A percentile compares a stretch with the other conserved stretches of the same genome.
Conservation (phyloP, 1,284 basidiomycete species). For the Pseudozyma sp. region DNA sequence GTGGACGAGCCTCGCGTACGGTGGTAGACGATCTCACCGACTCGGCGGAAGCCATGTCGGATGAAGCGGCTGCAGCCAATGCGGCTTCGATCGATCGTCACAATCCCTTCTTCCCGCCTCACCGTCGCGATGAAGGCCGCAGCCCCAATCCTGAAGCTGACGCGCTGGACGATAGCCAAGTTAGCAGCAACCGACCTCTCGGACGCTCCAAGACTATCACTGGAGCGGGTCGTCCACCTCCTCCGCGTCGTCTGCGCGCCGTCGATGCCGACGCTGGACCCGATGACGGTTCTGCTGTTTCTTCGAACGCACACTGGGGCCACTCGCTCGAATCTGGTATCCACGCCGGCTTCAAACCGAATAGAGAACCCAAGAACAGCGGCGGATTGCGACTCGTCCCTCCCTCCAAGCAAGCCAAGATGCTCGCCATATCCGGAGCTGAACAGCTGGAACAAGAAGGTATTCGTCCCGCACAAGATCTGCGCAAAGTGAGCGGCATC, state of each 20-base stretch:
- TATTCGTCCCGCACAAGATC: constrained; percentile 31
- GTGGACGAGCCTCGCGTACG: constrained; percentile 39
- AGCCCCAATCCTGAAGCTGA: constrained; percentile 11
- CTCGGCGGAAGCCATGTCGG: constrained; percentile 55
- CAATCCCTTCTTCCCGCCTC: constrained; percentile 63
- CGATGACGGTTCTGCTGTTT: constrained; percentile 21
- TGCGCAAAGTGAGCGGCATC: constrained; percentile 29
- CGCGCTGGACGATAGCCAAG: constrained; percentile 36
- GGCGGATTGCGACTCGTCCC: constrained; percentile 60
- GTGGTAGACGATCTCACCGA: constrained; percentile 60
- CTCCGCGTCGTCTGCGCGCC: constrained; percentile 37
- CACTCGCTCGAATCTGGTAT: constrained; percentile 56
- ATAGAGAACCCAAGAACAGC: constrained; percentile 45
- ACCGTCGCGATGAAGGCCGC: constrained; percentile 49
- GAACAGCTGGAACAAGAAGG: constrained; percentile 42
- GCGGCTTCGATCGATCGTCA: constrained; percentile 63
- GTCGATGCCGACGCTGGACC: constrained; percentile 7
- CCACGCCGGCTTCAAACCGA: constrained; percentile 62
- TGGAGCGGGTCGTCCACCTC: constrained; percentile 15
- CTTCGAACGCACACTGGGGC: constrained; percentile 46
- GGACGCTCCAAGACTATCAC: constrained; percentile 57
- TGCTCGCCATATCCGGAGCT: constrained; percentile 28
- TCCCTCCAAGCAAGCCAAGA: constrained; percentile 51
- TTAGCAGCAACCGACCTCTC: constrained; percentile 47
- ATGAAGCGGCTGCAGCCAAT: constrained; percentile 53